These are phyloP conservation scores for Isatis lusitanica DNA, from an alignment of 441 rosid genomes.

Conservation along the genomic window DNA sequence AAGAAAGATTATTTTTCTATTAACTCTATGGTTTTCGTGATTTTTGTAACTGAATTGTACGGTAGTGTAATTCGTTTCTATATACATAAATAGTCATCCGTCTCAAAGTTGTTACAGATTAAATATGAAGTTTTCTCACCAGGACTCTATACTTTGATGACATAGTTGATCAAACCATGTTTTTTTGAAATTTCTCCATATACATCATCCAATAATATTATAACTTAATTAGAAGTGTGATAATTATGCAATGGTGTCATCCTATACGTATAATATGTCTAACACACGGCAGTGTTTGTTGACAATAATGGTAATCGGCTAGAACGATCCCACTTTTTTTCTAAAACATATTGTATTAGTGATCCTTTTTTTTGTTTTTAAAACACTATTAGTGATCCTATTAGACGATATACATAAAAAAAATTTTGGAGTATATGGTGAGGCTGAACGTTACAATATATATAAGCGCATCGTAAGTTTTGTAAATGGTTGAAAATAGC, in stretches of 20 bases:
- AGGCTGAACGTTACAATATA: neutral
- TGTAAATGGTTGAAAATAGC: constrained; percentile 22
- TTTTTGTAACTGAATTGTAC: neutral
- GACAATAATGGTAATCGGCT: neutral
- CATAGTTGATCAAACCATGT: neutral
- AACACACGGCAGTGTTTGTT: neutral
- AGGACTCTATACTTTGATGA: neutral
- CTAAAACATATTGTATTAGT: neutral
- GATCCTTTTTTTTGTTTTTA: no score
- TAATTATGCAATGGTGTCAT: neutral
- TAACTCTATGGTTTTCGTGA: no score
- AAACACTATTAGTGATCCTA: neutral
- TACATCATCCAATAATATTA: neutral
- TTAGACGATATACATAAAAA: neutral
- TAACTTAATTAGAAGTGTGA: neutral
- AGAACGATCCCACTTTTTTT: neutral
- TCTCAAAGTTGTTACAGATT: neutral
- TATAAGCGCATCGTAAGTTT: neutral
- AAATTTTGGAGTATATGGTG: neutral
- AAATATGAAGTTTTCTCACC: neutral
- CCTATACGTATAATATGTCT: neutral
- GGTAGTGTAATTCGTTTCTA: neutral
- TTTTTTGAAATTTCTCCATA: neutral
- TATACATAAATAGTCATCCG: neutral
- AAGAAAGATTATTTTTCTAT: no score